Evolutionary conservation across 768 basidiomycete genomes (phyloP), one percentile per base, ranked within the genome.

Genomic region (Phanerochaete carnosa): DNA sequence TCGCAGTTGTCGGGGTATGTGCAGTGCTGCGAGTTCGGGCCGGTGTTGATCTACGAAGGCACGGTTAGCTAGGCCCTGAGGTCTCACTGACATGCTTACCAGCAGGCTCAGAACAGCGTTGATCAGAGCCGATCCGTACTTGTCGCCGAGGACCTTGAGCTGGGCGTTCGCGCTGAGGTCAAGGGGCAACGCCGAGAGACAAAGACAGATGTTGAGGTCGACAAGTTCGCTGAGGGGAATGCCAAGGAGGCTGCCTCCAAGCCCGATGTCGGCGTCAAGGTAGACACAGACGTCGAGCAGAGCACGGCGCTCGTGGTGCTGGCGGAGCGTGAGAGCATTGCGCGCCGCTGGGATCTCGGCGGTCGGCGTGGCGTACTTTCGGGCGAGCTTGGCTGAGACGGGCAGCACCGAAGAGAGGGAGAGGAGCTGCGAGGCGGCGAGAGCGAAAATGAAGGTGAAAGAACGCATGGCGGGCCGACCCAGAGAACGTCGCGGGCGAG

Each of bases 181-280:
- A 58, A 63, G 25, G 4, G 68, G 57, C 1, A 70, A 51, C 0
- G 68, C 53, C 8, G 78, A 75, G 26, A 78, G 66, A 63, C 79
- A 80, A 9, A 80, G 64, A 64, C 78, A 79, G 22, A 77, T 67
- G 45, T 74, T 59, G 50, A 74, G 35, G 28, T 54, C 57, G 45
- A 45, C 22, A 43, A 66, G 51, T 13, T 35, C 29, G 30, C 23
- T 28, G 13, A 45, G 9, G 25, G 64, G 61, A 15, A 63, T 49
- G 16, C 13, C 46, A 33, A 65, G 57, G 49, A 60, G 22, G 39
- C 16, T 23, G 23, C 43, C 33, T 45, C 29, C 43, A 33, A 61
- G 25, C 28, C 66, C 32, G 26, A 39, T 37, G 51, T 30, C 13
- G 15, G 56, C 29, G 49, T 68, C 67, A 49, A 72, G 45, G 46